Conservation (phyloP, 2,329 filamentous ascomycete species). For the Escovopsis sp. region DNA sequence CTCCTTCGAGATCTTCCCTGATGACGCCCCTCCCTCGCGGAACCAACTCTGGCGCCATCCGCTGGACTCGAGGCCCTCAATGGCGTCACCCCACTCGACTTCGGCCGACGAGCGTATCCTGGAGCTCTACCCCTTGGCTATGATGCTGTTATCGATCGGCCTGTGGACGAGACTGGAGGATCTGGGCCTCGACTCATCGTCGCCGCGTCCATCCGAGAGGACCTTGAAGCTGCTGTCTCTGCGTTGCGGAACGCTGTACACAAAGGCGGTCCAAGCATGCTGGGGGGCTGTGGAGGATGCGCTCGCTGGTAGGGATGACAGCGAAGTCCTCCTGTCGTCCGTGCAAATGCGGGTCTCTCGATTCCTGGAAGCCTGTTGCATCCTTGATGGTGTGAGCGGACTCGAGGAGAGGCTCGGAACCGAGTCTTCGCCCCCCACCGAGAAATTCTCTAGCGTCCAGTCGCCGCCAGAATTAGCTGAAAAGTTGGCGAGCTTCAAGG, state of each 20-base stretch:
- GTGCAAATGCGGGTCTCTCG: slow-evolving; percentile 41
- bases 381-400: slow-evolving; percentile 43
- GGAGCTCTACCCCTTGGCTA: slow-evolving; percentile 60
- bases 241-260: slow-evolving; percentile 59
- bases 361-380: slow-evolving; percentile 45
- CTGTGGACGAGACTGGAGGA: slow-evolving; percentile 55
- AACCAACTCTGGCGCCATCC: slow-evolving; percentile 41
- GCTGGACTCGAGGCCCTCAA: slow-evolving; percentile 39
- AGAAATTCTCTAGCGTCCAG: slow-evolving; percentile 1
- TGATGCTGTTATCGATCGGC: slow-evolving; percentile 60
- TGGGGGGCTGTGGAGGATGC: slow-evolving; percentile 56
- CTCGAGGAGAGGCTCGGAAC: slow-evolving; percentile 34
- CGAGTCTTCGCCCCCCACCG: slow-evolving; percentile 2
- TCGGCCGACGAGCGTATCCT: slow-evolving; percentile 42
- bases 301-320: slow-evolving; percentile 28
- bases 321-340: slow-evolving; percentile 36
- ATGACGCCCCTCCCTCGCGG: slow-evolving; percentile 10
- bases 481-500: slow-evolving; percentile 2
- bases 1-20: slow-evolving; percentile 56
- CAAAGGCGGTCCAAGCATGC: slow-evolving; percentile 59
- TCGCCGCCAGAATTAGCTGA: background rate
- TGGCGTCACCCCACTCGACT: slow-evolving; percentile 31
- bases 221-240: slow-evolving; percentile 48
- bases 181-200: slow-evolving; percentile 27
- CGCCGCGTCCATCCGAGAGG: slow-evolving; percentile 42